Percentiles rank a stretch among this genome's conserved stretches.
Evolutionary conservation across 352 stramenopile species (phyloP).

Genomic region (Globisporangium alternatum): DNA sequence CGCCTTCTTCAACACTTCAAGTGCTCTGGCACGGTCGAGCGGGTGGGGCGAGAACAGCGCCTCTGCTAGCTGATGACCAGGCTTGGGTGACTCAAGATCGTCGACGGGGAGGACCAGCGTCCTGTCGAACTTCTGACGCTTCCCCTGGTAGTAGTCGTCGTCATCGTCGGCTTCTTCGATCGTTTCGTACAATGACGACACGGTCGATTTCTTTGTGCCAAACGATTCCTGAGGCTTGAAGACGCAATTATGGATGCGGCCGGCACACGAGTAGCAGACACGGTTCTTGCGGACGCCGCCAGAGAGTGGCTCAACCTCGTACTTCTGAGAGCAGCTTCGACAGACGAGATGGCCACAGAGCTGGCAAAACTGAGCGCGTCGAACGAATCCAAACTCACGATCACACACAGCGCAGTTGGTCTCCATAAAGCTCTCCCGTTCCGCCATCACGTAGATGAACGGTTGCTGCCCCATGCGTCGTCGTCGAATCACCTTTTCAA

Average conservation of each 20-base stretch:
- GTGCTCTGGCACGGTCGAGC: constrained; percentile 40
- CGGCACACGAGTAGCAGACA: constrained; percentile 33
- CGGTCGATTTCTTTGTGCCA: constrained; percentile 7
- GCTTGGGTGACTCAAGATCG: constrained; percentile 29
- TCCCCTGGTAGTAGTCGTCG: neutral
- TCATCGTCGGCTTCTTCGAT: constrained; percentile 14
- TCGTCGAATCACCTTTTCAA: constrained; percentile 54
- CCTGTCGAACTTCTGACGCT: constrained; percentile 4
- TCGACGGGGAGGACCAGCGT: constrained; percentile 14
- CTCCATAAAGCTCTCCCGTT: constrained; percentile 23
- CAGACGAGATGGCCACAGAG: constrained; percentile 62
- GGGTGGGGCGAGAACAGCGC: constrained; percentile 62
- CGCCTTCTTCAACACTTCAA: constrained; percentile 47
- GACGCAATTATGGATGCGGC: constrained; percentile 10
- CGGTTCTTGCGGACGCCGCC: constrained; percentile 49
- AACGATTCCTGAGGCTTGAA: constrained; percentile 4
- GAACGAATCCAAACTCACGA: constrained; percentile 50
- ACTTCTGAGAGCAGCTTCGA: constrained; percentile 60
- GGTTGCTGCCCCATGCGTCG: constrained; percentile 53
- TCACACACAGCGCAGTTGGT: constrained; percentile 45
- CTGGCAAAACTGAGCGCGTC: constrained; percentile 58
- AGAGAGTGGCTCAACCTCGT: constrained; percentile 56
- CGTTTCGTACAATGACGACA: constrained; percentile 10
- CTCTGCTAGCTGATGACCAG: constrained; percentile 49
- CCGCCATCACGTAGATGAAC: constrained; percentile 41